Evolutionary conservation across 768 basidiomycete species (phyloP).

Genomic region (Amanita polypyramis): DNA sequence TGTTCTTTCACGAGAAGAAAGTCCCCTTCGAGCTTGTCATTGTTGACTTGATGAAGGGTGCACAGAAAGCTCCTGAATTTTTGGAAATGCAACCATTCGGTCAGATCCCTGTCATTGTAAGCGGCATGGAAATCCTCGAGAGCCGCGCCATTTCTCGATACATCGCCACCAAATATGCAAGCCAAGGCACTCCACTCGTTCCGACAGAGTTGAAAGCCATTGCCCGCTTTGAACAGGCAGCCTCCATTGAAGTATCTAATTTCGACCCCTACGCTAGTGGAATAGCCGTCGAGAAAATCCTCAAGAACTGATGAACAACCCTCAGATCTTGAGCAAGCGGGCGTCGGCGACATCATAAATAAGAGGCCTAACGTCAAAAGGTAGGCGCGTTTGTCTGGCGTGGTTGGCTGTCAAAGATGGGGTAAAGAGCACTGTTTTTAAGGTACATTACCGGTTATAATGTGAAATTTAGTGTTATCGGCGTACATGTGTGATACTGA

Average conservation of each 20-base stretch:
- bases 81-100: constrained; percentile 42
- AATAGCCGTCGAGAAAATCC: constrained; percentile 35
- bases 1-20: constrained; percentile 34
- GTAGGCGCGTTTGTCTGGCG: too few relatives aligned
- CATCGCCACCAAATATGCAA: constrained; percentile 33
- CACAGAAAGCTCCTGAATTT: constrained; percentile 29
- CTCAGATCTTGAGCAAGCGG: constrained; percentile 43
- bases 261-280: constrained; percentile 39
- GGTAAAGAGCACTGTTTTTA: constrained; percentile 9
- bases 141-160: constrained; percentile 43
- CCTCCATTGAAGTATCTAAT: constrained; percentile 39
- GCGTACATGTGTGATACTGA: too few relatives aligned
- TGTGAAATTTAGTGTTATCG: too few relatives aligned
- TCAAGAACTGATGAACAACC: constrained; percentile 45
- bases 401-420: constrained; percentile 26
- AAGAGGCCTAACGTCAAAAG: constrained; percentile 33
- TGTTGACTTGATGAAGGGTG: constrained; percentile 25
- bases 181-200: constrained; percentile 30
- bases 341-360: constrained; percentile 21
- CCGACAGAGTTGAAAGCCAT: constrained; percentile 18
- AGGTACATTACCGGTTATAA: too few relatives aligned
- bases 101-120: constrained; percentile 23
- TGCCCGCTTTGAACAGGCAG: constrained; percentile 37
- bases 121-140: constrained; percentile 29
- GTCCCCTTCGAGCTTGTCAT: constrained; percentile 37